Evolutionary conservation across 1,284 basidiomycete genomes (phyloP).

Genomic region (Takashimella koratensis): DNA sequence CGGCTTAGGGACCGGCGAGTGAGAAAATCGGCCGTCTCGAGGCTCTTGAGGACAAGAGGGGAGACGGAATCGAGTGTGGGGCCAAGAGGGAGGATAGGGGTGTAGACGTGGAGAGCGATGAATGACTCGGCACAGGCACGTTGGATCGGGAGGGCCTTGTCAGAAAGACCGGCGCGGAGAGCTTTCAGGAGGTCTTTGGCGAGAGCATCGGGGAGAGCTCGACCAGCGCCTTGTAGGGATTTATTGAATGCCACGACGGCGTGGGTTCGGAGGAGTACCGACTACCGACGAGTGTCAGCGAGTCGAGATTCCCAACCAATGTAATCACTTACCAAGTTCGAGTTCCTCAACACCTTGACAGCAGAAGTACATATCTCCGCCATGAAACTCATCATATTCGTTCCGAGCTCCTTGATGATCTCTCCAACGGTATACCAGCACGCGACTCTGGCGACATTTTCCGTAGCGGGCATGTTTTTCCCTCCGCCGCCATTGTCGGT

Average conservation of each 20-base stretch:
- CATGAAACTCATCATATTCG: constrained; percentile 92
- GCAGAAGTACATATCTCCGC: constrained; percentile 69
- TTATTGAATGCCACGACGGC: constrained; percentile 74
- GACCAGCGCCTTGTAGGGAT: constrained; percentile 69
- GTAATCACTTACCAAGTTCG: constrained; percentile 60
- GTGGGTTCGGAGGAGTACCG: constrained; percentile 75
- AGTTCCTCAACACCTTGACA: constrained; percentile 62
- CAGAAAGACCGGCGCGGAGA: constrained; percentile 68
- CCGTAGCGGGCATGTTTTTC: constrained; percentile 52
- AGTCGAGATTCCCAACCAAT: neutral
- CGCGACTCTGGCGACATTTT: constrained; percentile 61
- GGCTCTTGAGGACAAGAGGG: constrained; percentile 64
- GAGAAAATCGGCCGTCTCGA: constrained; percentile 78
- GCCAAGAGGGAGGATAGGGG: constrained; percentile 31
- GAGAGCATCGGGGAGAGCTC: constrained; percentile 73
- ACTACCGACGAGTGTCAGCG: constrained; percentile 48
- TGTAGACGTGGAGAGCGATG: constrained; percentile 33
- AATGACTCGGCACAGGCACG: constrained; percentile 67
- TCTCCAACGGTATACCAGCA: constrained; percentile 73
- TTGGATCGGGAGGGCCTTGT: constrained; percentile 83
- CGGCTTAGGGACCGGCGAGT: constrained; percentile 76
- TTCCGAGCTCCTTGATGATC: constrained; percentile 76
- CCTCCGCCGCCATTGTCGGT: constrained; percentile 54
- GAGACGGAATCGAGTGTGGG: constrained; percentile 48
- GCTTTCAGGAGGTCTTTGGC: constrained; percentile 82